A percentile compares a stretch with the other conserved stretches of the same genome.
Evolutionary conservation across 495 filamentous ascomycete species (phyloP).

Genomic region (Thozetella sp.): DNA sequence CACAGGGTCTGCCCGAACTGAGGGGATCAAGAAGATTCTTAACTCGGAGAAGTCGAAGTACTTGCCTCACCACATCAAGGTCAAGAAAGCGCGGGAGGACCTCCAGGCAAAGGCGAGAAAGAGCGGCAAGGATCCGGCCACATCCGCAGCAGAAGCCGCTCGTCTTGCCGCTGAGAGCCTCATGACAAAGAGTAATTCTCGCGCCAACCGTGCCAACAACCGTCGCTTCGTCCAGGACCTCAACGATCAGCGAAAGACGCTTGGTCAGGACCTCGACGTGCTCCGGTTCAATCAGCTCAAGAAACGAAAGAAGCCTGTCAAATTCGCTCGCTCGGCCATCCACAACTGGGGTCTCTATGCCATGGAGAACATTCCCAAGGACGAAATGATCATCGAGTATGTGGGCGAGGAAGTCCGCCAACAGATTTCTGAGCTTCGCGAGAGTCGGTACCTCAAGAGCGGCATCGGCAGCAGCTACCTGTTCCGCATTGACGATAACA

Average conservation of each 20-base stretch:
- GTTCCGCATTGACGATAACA: slow-evolving; percentile 97
- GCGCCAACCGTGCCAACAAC: slow-evolving; percentile 92
- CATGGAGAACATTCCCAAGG: slow-evolving; percentile 93
- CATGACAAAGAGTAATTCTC: slow-evolving; percentile 75
- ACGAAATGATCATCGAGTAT: slow-evolving; percentile 99
- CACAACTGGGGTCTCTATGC: slow-evolving; percentile 99
- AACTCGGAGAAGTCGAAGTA: slow-evolving; percentile 98
- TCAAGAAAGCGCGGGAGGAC: slow-evolving; percentile 86
- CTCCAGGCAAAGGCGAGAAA: slow-evolving; percentile 79
- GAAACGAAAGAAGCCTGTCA: slow-evolving; percentile 98
- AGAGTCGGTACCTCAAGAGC: slow-evolving; percentile 89
- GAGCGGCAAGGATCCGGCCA: slow-evolving; percentile 64
- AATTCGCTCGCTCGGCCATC: slow-evolving; percentile 96
- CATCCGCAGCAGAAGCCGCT: slow-evolving; percentile 68
- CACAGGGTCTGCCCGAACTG: slow-evolving; percentile 85
- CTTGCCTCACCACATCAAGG: slow-evolving; percentile 93
- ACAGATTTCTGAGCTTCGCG: slow-evolving; percentile 92
- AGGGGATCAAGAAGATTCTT: slow-evolving; percentile 90
- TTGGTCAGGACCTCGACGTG: slow-evolving; percentile 83
- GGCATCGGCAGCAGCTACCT: slow-evolving; percentile 97
- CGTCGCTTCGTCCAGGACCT: slow-evolving; percentile 92
- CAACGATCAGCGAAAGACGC: slow-evolving; percentile 86
- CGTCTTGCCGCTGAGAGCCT: slow-evolving; percentile 78
- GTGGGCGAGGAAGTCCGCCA: slow-evolving; percentile 97
- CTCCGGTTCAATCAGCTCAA: slow-evolving; percentile 98